These are phyloP conservation scores for Terfezia claveryi DNA, from an alignment of 495 filamentous ascomycete species.

Conservation along the genomic window DNA sequence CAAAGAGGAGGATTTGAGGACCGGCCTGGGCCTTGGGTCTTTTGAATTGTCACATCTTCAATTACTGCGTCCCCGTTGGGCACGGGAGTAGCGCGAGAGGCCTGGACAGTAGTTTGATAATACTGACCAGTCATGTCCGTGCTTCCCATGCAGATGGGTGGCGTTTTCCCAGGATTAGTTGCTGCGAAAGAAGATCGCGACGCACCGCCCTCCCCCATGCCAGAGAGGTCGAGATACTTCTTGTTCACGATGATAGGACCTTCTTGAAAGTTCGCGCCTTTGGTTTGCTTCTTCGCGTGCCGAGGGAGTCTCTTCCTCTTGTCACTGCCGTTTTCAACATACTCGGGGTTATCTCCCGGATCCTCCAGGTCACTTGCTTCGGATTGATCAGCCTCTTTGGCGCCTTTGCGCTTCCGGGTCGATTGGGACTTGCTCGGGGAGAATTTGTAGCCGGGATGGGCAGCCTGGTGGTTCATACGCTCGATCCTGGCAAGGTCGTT, in stretches of 20 bases:
- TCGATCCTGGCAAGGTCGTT: constrained; percentile 62
- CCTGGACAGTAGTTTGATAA: constrained; percentile 35
- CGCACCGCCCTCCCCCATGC: constrained; percentile 11
- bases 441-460: constrained; percentile 91
- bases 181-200: constrained; percentile 38
- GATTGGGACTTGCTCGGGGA: constrained; percentile 50
- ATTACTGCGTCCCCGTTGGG: constrained; percentile 23
- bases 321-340: constrained; percentile 16
- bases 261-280: constrained; percentile 16
- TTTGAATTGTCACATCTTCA: constrained; percentile 31
- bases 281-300: constrained; percentile 15
- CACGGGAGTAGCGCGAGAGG: constrained; percentile 16
- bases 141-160: constrained; percentile 33
- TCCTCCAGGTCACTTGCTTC: constrained; percentile 23
- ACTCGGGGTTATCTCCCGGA: constrained; percentile 12
- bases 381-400: constrained; percentile 24
- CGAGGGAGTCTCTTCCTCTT: constrained; percentile 8
- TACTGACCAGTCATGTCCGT: constrained; percentile 33
- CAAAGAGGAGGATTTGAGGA: neutral
- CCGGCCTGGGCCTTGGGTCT: constrained; percentile 20
- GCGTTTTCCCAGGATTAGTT: constrained; percentile 37
- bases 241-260: constrained; percentile 15
- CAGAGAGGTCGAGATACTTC: constrained; percentile 5
- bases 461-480: constrained; percentile 60
- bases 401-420: constrained; percentile 31